Percentiles rank a stretch among this genome's conserved stretches.
Evolutionary conservation across 306 rosid genomes (phyloP).

Genomic region (Psophocarpus tetragonolobus): DNA sequence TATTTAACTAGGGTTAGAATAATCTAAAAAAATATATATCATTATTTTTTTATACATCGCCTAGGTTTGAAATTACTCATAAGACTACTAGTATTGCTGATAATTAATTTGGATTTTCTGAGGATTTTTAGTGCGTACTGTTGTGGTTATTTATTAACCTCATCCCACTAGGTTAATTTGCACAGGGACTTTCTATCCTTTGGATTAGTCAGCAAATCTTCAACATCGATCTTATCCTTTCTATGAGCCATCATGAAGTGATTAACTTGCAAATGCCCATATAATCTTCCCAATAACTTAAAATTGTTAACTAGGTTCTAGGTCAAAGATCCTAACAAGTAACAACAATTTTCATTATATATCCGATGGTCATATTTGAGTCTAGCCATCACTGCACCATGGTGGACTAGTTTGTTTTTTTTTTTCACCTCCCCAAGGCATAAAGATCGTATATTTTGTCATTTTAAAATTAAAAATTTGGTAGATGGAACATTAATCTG

Average conservation of each 20-base stretch:
- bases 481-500: not conserved
- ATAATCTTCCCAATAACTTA: not conserved
- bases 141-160: no score
- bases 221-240: not conserved
- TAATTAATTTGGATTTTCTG: no score
- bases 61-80: no score
- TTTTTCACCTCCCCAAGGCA: not conserved
- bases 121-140: no score
- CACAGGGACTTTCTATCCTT: not conserved
- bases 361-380: no score
- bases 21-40: no score
- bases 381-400: not conserved
- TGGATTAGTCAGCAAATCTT: not conserved
- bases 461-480: not conserved
- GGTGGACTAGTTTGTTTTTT: not conserved
- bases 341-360: no score
- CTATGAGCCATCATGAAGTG: no score
- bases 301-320: not conserved
- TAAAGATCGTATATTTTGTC: not conserved
- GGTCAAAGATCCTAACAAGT: not conserved
- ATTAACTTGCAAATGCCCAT: not conserved
- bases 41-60: no score
- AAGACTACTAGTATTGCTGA: no score
- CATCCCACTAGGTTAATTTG: not conserved
- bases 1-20: no score